Conservation (phyloP, 2,329 filamentous ascomycete species). For the Talaromyces sp. region DNA sequence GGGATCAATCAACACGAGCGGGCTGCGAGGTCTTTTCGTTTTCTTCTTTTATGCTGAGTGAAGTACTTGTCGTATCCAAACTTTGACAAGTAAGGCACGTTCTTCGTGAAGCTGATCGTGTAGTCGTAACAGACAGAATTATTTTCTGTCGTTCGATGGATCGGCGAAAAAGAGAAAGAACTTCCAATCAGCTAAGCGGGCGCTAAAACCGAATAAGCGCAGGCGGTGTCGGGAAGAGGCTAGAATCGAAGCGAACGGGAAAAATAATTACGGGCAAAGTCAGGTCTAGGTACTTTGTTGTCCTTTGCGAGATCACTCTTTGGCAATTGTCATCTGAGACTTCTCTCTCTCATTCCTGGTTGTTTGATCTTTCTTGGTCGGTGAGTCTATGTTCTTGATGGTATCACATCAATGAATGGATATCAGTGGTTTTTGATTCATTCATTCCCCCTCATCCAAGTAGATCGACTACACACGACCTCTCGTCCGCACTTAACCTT, state of each 20-base stretch:
- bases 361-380: constrained; percentile 1
- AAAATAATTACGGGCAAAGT: constrained; percentile 24
- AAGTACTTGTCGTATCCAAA: not conserved
- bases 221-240: constrained; percentile 11
- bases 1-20: not conserved
- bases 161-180: constrained; percentile 11
- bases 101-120: not conserved
- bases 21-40: not conserved
- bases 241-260: constrained; percentile 21
- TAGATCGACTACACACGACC: not conserved
- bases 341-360: not conserved
- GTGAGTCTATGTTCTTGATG: not conserved
- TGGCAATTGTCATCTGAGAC: constrained; percentile 1
- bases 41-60: not conserved
- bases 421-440: not conserved
- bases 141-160: not conserved
- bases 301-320: constrained; percentile 7
- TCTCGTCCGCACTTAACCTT: not conserved
- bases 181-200: constrained; percentile 8
- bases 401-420: not conserved
- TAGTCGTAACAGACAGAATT: not conserved
- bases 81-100: not conserved
- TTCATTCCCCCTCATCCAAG: not conserved
- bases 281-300: constrained; percentile 2
- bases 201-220: constrained; percentile 6